Conservation (phyloP, 345 rosid genomes). For the Brassica juncea region DNA sequence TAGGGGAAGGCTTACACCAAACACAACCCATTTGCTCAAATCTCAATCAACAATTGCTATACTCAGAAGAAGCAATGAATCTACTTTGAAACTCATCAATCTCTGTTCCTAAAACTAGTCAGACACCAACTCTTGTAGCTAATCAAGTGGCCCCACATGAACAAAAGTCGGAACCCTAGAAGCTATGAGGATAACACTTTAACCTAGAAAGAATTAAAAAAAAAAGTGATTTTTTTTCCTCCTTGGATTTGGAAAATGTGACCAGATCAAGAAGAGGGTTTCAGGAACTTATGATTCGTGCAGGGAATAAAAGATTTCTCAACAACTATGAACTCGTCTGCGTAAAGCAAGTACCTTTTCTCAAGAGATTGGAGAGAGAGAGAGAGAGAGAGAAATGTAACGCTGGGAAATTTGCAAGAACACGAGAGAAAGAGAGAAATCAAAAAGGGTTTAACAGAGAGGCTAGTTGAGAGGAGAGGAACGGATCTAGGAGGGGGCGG, state of each 20-base stretch:
- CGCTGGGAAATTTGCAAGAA: slow-evolving; percentile 19
- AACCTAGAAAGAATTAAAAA: slow-evolving; percentile 14
- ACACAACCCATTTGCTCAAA: slow-evolving; percentile 72
- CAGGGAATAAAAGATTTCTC: slow-evolving; percentile 13
- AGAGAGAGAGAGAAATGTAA: slow-evolving; percentile 23
- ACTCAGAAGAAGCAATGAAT: slow-evolving; percentile 42
- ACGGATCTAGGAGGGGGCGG: slow-evolving; percentile 48
- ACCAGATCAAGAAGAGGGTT: slow-evolving; percentile 31
- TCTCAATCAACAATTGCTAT: slow-evolving; percentile 28
- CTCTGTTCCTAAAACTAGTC: slow-evolving; percentile 7
- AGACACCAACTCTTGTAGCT: neutral
- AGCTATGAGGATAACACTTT: neutral
- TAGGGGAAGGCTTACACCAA: slow-evolving; percentile 85
- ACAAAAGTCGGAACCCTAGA: slow-evolving; percentile 38
- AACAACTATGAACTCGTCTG: slow-evolving; percentile 17
- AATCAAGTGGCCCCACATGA: slow-evolving; percentile 16
- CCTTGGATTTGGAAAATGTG: slow-evolving; percentile 23
- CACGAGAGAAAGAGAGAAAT: slow-evolving; percentile 23
- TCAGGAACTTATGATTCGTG: slow-evolving; percentile 13
- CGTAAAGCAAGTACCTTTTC: slow-evolving; percentile 39
- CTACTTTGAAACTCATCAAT: slow-evolving; percentile 31
- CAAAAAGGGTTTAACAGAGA: slow-evolving; percentile 42
- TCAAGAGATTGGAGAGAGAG: slow-evolving; percentile 12
- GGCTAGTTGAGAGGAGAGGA: slow-evolving; percentile 22
- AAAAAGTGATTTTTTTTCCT: neutral